Conservation (phyloP, 345 rosid genomes). For the Salix exigua region DNA sequence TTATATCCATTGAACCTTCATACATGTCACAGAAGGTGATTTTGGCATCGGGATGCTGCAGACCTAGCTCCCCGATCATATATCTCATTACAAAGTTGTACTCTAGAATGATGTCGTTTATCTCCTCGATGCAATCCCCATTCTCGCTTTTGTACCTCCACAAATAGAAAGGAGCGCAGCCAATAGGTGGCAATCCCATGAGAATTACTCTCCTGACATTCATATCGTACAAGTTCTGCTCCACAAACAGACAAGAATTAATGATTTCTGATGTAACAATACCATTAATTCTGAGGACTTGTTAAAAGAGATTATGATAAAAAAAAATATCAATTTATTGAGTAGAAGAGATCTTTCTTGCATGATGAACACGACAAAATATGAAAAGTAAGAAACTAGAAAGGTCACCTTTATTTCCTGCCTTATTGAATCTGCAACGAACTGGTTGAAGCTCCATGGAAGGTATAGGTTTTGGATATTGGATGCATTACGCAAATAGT, state of each 20-base stretch:
- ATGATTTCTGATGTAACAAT: background rate
- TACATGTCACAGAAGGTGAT: no score
- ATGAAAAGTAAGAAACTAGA: background rate
- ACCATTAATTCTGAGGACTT: background rate
- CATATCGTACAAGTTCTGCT: conserved; percentile 65
- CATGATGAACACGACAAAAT: background rate
- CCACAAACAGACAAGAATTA: conserved; percentile 2
- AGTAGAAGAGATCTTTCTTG: no score
- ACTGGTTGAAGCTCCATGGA: conserved; percentile 86
- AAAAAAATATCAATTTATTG: no score
- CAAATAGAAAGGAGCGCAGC: conserved; percentile 57
- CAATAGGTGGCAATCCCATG: conserved; percentile 85
- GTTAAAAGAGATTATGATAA: background rate
- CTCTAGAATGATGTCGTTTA: no score
- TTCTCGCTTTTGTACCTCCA: no score
- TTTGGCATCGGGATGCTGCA: no score
- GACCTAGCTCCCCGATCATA: no score
- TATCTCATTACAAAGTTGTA: no score
- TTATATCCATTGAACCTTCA: conserved; percentile 78
- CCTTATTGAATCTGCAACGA: conserved; percentile 56
- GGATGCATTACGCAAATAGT: conserved; percentile 72
- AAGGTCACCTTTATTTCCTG: conserved; percentile 63
- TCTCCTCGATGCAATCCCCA: no score
- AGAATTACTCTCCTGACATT: conserved; percentile 65
- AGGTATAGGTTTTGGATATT: conserved; percentile 62